These are phyloP conservation scores for Erysimum pusillum DNA, from an alignment of 441 rosid genomes.

Conservation along the genomic window DNA sequence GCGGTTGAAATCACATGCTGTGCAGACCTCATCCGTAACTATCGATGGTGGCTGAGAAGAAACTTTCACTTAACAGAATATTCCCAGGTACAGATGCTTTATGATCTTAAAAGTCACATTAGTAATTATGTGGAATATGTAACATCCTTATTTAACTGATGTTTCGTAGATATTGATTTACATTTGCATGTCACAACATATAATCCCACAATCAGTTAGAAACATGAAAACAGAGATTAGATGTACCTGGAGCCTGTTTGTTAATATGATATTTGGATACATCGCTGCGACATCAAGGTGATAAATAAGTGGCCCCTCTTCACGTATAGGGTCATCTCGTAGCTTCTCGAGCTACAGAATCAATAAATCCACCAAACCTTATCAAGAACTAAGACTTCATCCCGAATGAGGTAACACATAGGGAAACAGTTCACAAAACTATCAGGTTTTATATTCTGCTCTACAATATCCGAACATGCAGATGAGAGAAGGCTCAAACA, in stretches of 20 bases:
- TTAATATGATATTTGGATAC: slow-evolving; percentile 99
- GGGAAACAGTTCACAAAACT: slow-evolving; percentile 6
- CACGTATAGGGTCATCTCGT: slow-evolving; percentile 85
- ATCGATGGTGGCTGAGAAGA: slow-evolving; percentile 88
- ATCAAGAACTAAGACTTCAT: slow-evolving; percentile 16
- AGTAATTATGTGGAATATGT: not conserved
- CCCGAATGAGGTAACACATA: slow-evolving; percentile 5
- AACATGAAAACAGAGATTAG: slow-evolving; percentile 19
- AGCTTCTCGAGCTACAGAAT: slow-evolving; percentile 77
- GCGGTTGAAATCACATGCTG: slow-evolving; percentile 99
- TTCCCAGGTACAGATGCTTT: not conserved
- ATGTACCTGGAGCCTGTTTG: slow-evolving; percentile 99
- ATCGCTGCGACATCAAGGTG: slow-evolving; percentile 99
- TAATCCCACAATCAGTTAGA: slow-evolving; percentile 20
- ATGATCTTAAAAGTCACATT: slow-evolving; percentile 15
- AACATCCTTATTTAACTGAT: not conserved
- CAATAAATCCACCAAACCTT: slow-evolving; percentile 39
- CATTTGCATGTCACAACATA: slow-evolving; percentile 25
- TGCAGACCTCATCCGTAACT: slow-evolving; percentile 93
- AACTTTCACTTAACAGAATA: slow-evolving; percentile 10
- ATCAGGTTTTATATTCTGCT: slow-evolving; percentile 25
- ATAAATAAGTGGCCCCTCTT: slow-evolving; percentile 97
- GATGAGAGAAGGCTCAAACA: not conserved
- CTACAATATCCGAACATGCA: slow-evolving; percentile 24
- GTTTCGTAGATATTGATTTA: slow-evolving; percentile 24